phyloP scores from a whole-genome alignment of 2,329 filamentous ascomycete species.

The Aspergillus sp. region DNA sequence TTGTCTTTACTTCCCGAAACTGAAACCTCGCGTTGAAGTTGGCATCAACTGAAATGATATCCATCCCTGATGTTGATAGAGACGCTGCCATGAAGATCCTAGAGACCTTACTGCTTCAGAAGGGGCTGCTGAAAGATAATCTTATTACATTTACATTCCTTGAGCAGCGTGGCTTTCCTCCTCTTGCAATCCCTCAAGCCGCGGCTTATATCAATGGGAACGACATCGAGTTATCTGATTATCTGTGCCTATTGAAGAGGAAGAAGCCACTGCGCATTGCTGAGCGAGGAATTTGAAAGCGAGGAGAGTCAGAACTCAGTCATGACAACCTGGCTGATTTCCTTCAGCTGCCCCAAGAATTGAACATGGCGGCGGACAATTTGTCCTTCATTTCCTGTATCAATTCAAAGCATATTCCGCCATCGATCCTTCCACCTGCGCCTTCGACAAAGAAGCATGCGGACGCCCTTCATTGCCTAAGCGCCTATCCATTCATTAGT shows the following conservation, averaged over 20 bases:
- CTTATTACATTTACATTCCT: slow-evolving; percentile 18
- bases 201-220: slow-evolving; percentile 27
- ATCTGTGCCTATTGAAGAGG: slow-evolving; percentile 10
- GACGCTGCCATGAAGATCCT: not conserved
- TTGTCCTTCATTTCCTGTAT: slow-evolving; percentile 38
- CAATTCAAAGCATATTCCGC: slow-evolving; percentile 30
- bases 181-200: slow-evolving; percentile 33
- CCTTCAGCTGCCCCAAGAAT: slow-evolving; percentile 22
- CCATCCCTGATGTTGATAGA: not conserved
- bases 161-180: slow-evolving; percentile 27
- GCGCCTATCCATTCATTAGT: no score
- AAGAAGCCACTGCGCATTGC: slow-evolving; percentile 12
- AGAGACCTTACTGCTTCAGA: not conserved
- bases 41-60: slow-evolving; percentile 1
- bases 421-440: slow-evolving; percentile 26
- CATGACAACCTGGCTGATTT: slow-evolving; percentile 16
- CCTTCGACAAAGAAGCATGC: no score
- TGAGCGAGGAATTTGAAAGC: slow-evolving; percentile 13
- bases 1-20: slow-evolving; percentile 35
- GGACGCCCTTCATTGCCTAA: no score
- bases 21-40: slow-evolving; percentile 25
- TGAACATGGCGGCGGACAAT: slow-evolving; percentile 9
- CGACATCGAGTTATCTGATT: not conserved
- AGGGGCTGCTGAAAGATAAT: slow-evolving; percentile 16
- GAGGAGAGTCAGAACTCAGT: slow-evolving; percentile 16